phyloP scores from a whole-genome alignment of 805 yeast genomes.

The Candida hungchunana region DNA sequence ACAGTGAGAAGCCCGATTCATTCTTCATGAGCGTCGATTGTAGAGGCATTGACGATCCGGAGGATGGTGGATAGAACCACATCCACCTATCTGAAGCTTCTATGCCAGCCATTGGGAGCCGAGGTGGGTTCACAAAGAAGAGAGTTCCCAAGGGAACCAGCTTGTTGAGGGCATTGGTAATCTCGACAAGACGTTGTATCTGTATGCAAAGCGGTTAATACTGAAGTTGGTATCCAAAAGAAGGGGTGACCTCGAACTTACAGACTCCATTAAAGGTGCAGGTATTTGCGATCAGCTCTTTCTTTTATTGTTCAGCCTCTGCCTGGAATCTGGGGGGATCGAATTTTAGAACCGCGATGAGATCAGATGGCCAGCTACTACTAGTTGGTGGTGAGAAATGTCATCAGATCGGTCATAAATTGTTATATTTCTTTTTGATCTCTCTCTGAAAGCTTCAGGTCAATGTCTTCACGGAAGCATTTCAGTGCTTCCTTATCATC shows the following conservation, averaged over 20 bases:
- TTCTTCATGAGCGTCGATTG: slow-evolving; percentile 9
- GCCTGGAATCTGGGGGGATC: too few relatives aligned
- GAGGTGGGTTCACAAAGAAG: slow-evolving; percentile 40
- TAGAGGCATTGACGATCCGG: slow-evolving; percentile 11
- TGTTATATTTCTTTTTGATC: background rate
- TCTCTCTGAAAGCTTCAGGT: background rate
- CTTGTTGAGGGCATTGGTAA: slow-evolving; percentile 16
- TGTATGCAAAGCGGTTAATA: too few relatives aligned
- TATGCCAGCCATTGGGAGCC: slow-evolving; percentile 33
- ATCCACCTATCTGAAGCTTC: slow-evolving; percentile 44
- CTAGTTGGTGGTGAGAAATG: too few relatives aligned
- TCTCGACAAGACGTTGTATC: slow-evolving; percentile 15
- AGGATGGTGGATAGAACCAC: slow-evolving; percentile 50
- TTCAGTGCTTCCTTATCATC: slow-evolving; percentile 33
- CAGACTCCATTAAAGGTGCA: too few relatives aligned
- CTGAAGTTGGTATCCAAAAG: too few relatives aligned
- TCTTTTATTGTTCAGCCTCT: too few relatives aligned
- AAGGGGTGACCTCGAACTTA: too few relatives aligned
- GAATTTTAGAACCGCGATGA: background rate
- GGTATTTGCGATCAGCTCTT: too few relatives aligned
- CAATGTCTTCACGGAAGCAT: slow-evolving; percentile 16
- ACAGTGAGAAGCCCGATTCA: slow-evolving; percentile 13
- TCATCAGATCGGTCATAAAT: background rate
- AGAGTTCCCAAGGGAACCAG: slow-evolving; percentile 49
- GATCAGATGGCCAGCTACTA: background rate